Conservation (phyloP, 2,329 filamentous ascomycete genomes). For the Aspergillus unguis region DNA sequence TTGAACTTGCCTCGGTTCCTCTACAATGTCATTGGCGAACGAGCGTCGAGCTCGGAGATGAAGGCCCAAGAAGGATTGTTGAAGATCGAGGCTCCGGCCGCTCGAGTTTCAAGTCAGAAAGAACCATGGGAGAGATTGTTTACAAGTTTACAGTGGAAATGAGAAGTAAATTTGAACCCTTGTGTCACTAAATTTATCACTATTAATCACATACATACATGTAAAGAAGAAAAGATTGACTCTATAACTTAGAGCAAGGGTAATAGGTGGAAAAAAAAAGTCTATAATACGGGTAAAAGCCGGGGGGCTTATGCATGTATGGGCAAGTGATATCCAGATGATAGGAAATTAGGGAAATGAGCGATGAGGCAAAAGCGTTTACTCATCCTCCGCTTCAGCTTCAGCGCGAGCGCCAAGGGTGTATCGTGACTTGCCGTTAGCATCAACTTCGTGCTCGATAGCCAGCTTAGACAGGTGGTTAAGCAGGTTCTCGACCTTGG, state of each 20-base stretch:
- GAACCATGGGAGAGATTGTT: not conserved
- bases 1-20: not conserved
- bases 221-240: constrained; percentile 36
- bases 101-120: not conserved
- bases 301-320: constrained; percentile 28
- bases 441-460: constrained; percentile 49
- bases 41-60: constrained; percentile 7
- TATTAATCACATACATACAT: constrained; percentile 44
- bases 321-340: constrained; percentile 36
- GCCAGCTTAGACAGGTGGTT: constrained; percentile 52
- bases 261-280: constrained; percentile 33
- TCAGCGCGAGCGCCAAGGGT: constrained; percentile 42
- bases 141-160: not conserved
- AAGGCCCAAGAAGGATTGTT: not conserved
- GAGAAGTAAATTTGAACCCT: constrained; percentile 27
- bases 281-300: constrained; percentile 37
- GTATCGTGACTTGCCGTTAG: constrained; percentile 45
- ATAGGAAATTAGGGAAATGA: constrained; percentile 23
- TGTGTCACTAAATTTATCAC: constrained; percentile 38
- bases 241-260: constrained; percentile 32
- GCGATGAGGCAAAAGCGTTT: constrained; percentile 23
- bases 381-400: constrained; percentile 47
- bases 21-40: not conserved
- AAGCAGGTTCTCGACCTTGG: constrained; percentile 54
- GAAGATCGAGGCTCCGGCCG: not conserved